Evolutionary conservation across 106 monocot genomes (phyloP).

Genomic region (Dioscorea alata): DNA sequence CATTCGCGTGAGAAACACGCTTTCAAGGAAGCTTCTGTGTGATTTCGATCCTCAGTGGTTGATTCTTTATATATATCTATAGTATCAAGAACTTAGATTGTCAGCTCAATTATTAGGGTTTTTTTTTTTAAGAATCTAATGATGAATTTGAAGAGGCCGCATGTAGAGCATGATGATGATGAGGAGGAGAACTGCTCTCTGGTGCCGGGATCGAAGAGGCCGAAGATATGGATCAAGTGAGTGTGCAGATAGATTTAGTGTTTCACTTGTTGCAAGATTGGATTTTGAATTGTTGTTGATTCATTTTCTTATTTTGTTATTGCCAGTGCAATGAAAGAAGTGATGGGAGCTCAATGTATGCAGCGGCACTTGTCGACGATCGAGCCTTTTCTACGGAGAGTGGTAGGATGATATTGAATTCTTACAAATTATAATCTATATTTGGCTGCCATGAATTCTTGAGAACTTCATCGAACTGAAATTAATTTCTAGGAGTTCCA

Average conservation of each 20-base stretch:
- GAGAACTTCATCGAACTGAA: too few species aligned
- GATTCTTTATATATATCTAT: slow-evolving; percentile 13
- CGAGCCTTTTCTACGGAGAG: slow-evolving; percentile 65
- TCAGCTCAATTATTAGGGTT: slow-evolving; percentile 7
- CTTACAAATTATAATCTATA: too few species aligned
- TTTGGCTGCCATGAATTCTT: too few species aligned
- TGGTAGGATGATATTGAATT: slow-evolving; percentile 21
- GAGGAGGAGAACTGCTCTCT: slow-evolving; percentile 20
- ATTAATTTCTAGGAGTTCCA: too few species aligned
- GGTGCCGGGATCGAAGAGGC: slow-evolving; percentile 29
- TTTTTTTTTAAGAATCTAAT: slow-evolving; percentile 1
- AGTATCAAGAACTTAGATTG: neutral
- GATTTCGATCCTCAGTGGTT: slow-evolving; percentile 20
- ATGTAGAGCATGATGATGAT: slow-evolving; percentile 21
- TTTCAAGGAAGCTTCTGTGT: slow-evolving; percentile 49
- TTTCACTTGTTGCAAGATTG: neutral
- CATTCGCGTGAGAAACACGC: slow-evolving; percentile 30
- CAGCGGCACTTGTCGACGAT: slow-evolving; percentile 50
- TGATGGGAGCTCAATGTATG: slow-evolving; percentile 45
- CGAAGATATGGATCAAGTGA: slow-evolving; percentile 33
- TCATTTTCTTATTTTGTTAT: slow-evolving; percentile 2
- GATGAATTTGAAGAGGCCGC: slow-evolving; percentile 38
- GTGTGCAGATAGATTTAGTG: slow-evolving; percentile 8
- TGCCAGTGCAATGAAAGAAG: slow-evolving; percentile 42
- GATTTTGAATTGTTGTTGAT: neutral